A percentile compares a stretch with the other conserved stretches of the same genome.
phyloP scores from a whole-genome alignment of 2,329 filamentous ascomycete genomes.

The Fusarium setosum region DNA sequence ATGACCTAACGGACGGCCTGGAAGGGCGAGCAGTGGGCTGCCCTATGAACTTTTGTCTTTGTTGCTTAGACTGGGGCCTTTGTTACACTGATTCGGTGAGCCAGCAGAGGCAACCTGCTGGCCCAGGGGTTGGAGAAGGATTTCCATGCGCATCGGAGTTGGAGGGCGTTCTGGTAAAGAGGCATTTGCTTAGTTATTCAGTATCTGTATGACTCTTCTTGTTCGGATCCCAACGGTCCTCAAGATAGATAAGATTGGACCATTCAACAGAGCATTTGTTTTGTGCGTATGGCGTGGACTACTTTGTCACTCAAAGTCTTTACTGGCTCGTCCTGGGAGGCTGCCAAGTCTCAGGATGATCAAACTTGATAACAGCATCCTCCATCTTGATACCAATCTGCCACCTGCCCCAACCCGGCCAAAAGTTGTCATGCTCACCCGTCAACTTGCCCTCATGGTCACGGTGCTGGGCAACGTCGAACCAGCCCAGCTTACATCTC shows the following conservation, averaged over 20 bases:
- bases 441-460: conserved; percentile 32
- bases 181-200: conserved; percentile 27
- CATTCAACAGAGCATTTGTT: background rate
- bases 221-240: background rate
- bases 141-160: conserved; percentile 35
- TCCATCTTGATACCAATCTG: conserved; percentile 55
- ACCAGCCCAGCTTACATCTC: conserved; percentile 57
- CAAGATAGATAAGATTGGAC: conserved; percentile 32
- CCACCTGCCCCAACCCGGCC: conserved; percentile 59
- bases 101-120: conserved; percentile 35
- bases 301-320: background rate
- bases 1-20: conserved; percentile 33
- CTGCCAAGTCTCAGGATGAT: conserved; percentile 43
- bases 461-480: conserved; percentile 56
- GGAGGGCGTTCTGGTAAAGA: conserved; percentile 37
- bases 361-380: conserved; percentile 48
- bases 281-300: background rate
- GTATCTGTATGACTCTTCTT: conserved; percentile 24
- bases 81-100: conserved; percentile 13
- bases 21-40: conserved; percentile 38
- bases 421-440: conserved; percentile 54
- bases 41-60: conserved; percentile 27
- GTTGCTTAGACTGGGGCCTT: conserved; percentile 40
- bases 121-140: conserved; percentile 9
- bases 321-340: conserved; percentile 39